Evolutionary conservation across 345 rosid genomes (phyloP).

Genomic region (Citrus unshiu): DNA sequence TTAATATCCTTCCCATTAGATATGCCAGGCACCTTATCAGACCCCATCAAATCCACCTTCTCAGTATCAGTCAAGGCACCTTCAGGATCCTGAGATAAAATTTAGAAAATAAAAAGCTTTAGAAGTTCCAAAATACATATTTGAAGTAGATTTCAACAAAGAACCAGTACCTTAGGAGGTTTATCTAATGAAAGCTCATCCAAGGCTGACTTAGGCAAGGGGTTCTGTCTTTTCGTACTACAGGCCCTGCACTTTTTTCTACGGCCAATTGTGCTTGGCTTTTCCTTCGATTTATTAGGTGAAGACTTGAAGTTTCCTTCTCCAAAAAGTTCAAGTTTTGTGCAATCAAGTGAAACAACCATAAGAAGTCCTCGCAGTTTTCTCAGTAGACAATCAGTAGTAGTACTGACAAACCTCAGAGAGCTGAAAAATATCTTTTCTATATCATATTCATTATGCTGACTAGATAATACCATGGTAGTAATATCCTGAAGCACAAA

Average conservation of each 20-base stretch:
- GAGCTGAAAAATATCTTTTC: conserved; percentile 65
- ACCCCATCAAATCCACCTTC: conserved; percentile 33
- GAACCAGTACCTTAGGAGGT: conserved; percentile 46
- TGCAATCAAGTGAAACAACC: conserved; percentile 67
- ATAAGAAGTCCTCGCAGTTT: conserved; percentile 71
- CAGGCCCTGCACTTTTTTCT: conserved; percentile 57
- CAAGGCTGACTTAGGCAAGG: conserved; percentile 25
- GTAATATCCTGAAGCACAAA: conserved; percentile 57
- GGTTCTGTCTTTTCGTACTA: conserved; percentile 41
- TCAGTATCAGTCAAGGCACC: conserved; percentile 13
- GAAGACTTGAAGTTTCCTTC: conserved; percentile 44
- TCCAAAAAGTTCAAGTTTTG: conserved; percentile 75
- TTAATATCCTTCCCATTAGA: conserved; percentile 31
- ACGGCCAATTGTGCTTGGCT: conserved; percentile 36
- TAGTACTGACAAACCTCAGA: conserved; percentile 52
- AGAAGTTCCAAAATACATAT: background rate
- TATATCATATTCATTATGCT: conserved; percentile 30
- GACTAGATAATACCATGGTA: conserved; percentile 36
- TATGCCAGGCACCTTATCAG: conserved; percentile 31
- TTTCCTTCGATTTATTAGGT: conserved; percentile 55
- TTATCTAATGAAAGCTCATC: conserved; percentile 23
- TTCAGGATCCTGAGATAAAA: conserved; percentile 36
- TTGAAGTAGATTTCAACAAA: conserved; percentile 6
- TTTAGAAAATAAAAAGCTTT: conserved; percentile 1
- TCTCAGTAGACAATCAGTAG: conserved; percentile 65